These are phyloP conservation scores for Saraca asoca DNA, from an alignment of 331 rosid genomes.

Conservation along the genomic window DNA sequence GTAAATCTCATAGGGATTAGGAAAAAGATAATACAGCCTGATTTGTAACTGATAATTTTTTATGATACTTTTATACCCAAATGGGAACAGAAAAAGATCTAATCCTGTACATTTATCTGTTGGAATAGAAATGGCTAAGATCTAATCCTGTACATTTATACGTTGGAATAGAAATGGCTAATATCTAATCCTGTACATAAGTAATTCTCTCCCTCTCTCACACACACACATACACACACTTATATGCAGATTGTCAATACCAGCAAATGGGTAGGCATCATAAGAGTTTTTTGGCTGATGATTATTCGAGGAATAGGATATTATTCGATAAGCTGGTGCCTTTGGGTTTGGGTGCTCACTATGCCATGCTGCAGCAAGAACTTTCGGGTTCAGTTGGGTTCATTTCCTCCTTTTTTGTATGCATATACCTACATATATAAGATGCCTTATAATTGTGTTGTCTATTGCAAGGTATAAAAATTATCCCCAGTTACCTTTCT, in stretches of 20 bases:
- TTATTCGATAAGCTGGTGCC: neutral
- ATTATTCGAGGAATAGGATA: neutral
- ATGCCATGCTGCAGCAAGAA: neutral
- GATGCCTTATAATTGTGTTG: constrained; percentile 1
- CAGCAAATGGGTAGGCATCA: neutral
- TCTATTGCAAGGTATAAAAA: constrained; percentile 15
- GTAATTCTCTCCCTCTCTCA: neutral
- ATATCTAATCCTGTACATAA: no score
- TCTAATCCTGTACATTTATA: no score
- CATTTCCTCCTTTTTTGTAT: constrained; percentile 15
- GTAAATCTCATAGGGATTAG: no score
- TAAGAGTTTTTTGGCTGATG: neutral
- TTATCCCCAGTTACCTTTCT: no score
- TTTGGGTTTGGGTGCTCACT: neutral
- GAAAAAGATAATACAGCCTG: no score
- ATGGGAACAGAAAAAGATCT: no score
- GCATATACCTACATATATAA: neutral
- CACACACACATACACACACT: neutral
- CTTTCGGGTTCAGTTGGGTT: neutral
- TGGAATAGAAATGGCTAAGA: no score
- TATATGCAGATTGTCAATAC: neutral
- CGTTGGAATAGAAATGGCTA: no score
- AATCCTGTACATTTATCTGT: no score
- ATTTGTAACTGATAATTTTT: no score
- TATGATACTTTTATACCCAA: no score